A percentile compares a stretch with the other conserved stretches of the same genome.
These are phyloP conservation scores for Herpetospermum pedunculosum DNA, from an alignment of 306 rosid genomes.

Conservation along the genomic window DNA sequence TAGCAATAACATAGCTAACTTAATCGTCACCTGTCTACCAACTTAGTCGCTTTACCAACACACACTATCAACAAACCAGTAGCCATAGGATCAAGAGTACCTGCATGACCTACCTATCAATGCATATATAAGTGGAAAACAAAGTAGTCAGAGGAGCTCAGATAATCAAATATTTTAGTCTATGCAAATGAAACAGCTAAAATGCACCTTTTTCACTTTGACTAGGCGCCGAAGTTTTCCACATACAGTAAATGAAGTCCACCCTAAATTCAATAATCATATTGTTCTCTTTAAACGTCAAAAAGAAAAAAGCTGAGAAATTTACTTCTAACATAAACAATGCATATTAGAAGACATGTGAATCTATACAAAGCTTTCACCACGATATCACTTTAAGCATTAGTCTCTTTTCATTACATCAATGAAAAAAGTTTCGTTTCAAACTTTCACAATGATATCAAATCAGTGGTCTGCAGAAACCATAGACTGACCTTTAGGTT, in stretches of 20 bases:
- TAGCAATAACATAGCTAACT: background rate
- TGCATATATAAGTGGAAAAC: constrained; percentile 6
- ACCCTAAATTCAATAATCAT: constrained; percentile 41
- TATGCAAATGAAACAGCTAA: background rate
- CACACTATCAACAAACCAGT: constrained; percentile 93
- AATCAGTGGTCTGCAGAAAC: background rate
- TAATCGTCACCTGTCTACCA: constrained; percentile 54
- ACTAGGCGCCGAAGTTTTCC: constrained; percentile 92
- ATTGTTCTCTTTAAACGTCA: background rate
- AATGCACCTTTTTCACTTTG: constrained; percentile 78
- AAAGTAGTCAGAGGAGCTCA: background rate
- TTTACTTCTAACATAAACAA: background rate
- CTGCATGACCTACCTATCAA: constrained; percentile 93
- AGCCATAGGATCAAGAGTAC: constrained; percentile 99
- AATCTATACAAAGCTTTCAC: background rate
- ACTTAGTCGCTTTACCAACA: constrained; percentile 90
- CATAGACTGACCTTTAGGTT: constrained; percentile 68
- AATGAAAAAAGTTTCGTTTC: too few relatives aligned
- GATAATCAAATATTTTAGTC: background rate
- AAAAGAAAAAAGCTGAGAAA: background rate
- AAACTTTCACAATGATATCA: too few relatives aligned
- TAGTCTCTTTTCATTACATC: too few relatives aligned
- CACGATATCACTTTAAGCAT: too few relatives aligned
- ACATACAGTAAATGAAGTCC: constrained; percentile 97
- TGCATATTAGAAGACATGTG: background rate